phyloP scores from a whole-genome alignment of 2,329 filamentous ascomycete species.

The Trichoderma sp. region DNA sequence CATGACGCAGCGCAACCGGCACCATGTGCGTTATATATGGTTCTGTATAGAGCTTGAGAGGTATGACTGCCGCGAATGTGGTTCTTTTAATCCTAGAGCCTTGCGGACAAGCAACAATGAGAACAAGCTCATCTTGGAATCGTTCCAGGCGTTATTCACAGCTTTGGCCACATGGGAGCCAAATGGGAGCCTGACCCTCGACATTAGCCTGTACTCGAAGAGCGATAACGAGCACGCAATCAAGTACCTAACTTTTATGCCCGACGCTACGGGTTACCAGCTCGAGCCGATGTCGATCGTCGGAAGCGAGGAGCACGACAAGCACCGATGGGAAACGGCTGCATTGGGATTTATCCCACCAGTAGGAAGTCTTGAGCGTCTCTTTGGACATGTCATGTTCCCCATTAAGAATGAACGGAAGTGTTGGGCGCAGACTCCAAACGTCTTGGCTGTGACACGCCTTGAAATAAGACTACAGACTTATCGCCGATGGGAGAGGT shows the following conservation, averaged over 20 bases:
- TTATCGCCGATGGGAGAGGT: slow-evolving; percentile 42
- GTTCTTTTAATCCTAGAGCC: slow-evolving; percentile 27
- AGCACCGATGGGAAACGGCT: slow-evolving; percentile 16
- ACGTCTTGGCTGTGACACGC: slow-evolving; percentile 11
- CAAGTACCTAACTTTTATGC: slow-evolving; percentile 39
- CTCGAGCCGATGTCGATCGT: slow-evolving; percentile 22
- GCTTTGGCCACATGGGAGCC: slow-evolving; percentile 41
- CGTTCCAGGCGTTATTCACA: slow-evolving; percentile 40
- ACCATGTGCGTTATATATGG: slow-evolving; percentile 37
- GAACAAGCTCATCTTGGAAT: slow-evolving; percentile 36
- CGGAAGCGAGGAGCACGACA: slow-evolving; percentile 7
- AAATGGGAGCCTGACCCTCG: slow-evolving; percentile 41
- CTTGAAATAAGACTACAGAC: slow-evolving; percentile 38
- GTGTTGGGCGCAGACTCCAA: slow-evolving; percentile 19
- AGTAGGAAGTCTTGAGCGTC: slow-evolving; percentile 11
- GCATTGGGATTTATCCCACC: slow-evolving; percentile 2
- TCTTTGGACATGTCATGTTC: not conserved
- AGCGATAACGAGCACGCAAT: slow-evolving; percentile 44
- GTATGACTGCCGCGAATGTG: slow-evolving; percentile 34
- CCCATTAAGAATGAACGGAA: slow-evolving; percentile 4
- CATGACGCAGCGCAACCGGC: slow-evolving; percentile 35
- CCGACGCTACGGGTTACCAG: slow-evolving; percentile 31
- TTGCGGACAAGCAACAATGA: slow-evolving; percentile 33
- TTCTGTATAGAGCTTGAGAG: slow-evolving; percentile 38
- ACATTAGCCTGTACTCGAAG: slow-evolving; percentile 45